Evolutionary conservation across 108 stramenopile genomes (phyloP).

Genomic region (Ochromonas danica): DNA sequence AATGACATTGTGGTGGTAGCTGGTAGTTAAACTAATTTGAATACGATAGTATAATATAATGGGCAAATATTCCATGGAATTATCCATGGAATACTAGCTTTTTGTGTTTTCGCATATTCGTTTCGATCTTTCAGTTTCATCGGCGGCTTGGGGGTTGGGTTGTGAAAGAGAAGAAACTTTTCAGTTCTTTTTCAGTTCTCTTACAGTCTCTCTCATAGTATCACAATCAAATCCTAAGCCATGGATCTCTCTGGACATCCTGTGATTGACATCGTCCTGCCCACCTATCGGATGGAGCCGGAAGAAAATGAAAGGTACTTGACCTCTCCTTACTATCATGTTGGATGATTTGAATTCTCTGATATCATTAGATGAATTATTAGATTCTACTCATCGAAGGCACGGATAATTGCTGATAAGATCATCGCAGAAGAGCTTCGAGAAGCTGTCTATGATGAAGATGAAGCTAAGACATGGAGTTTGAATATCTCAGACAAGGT

Average conservation of each 20-base stretch:
- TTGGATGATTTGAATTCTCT: not conserved
- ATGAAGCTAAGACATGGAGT: conserved; percentile 30
- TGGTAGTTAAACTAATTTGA: too few relatives aligned
- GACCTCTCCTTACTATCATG: not conserved
- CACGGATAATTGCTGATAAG: conserved; percentile 6
- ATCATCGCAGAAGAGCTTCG: conserved; percentile 24
- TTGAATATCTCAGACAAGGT: conserved; percentile 25
- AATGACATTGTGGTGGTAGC: too few relatives aligned
- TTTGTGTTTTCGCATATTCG: too few relatives aligned
- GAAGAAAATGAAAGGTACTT: conserved; percentile 26
- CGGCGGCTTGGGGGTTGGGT: too few relatives aligned
- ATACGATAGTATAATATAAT: too few relatives aligned
- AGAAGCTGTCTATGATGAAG: conserved; percentile 7
- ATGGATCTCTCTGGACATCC: not conserved
- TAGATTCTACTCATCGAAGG: conserved; percentile 32
- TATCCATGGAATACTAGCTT: too few relatives aligned
- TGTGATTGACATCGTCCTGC: conserved; percentile 19
- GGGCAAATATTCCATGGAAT: too few relatives aligned
- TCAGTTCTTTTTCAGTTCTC: too few relatives aligned
- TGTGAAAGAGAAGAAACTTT: too few relatives aligned
- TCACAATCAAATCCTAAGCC: too few relatives aligned
- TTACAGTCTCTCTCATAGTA: too few relatives aligned
- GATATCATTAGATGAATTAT: not conserved
- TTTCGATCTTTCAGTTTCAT: too few relatives aligned
- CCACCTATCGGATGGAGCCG: conserved; percentile 36